Evolutionary conservation across 2,329 filamentous ascomycete genomes (phyloP).

Genomic region (Rutstroemia sp.): DNA sequence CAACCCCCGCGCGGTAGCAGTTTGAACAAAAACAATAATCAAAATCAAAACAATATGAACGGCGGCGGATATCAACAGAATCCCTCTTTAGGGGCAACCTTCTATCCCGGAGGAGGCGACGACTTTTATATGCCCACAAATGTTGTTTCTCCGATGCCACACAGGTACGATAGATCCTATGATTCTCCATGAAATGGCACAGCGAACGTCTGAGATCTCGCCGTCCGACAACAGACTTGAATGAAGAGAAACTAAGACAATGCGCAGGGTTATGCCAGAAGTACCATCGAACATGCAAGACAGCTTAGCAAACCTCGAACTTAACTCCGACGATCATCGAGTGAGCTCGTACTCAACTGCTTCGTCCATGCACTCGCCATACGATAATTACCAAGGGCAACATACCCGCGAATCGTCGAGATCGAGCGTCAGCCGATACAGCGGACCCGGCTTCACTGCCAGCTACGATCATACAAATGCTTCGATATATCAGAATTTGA

Average conservation of each 20-base stretch:
- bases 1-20: slow-evolving; percentile 3
- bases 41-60: slow-evolving; percentile 10
- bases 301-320: slow-evolving; percentile 83
- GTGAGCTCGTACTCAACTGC: slow-evolving; percentile 20
- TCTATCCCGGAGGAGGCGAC: slow-evolving; percentile 59
- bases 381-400: slow-evolving; percentile 7
- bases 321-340: slow-evolving; percentile 48
- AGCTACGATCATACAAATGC: slow-evolving; percentile 30
- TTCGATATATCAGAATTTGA: slow-evolving; percentile 28
- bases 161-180: slow-evolving; percentile 43
- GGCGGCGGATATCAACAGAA: slow-evolving; percentile 14
- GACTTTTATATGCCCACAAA: slow-evolving; percentile 56
- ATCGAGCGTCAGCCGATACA: slow-evolving; percentile 10
- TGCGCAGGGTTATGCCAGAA: slow-evolving; percentile 79
- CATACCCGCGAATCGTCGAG: slow-evolving; percentile 12
- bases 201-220: neutral
- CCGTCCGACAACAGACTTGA: neutral
- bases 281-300: slow-evolving; percentile 96
- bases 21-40: neutral
- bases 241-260: slow-evolving; percentile 6
- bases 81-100: slow-evolving; percentile 49
- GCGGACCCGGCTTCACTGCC: slow-evolving; percentile 23
- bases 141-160: slow-evolving; percentile 61
- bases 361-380: slow-evolving; percentile 21
- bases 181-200: neutral